phyloP scores from a whole-genome alignment of 2,329 filamentous ascomycete species.

The Zymoseptoria pseudotritici region DNA sequence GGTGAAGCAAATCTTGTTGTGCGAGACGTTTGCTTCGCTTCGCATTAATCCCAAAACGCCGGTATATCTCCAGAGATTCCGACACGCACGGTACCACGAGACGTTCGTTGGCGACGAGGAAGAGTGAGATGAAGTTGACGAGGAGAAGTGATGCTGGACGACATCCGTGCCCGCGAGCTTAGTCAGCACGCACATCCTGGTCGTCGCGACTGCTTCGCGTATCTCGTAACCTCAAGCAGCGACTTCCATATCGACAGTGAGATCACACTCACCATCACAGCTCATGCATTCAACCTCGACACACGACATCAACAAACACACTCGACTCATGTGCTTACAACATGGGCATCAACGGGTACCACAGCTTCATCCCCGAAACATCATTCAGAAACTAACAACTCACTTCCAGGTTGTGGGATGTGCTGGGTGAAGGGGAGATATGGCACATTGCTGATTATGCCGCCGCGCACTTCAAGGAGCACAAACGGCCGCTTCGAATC shows the following conservation, averaged over 20 bases:
- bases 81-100: not conserved
- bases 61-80: not conserved
- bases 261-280: not conserved
- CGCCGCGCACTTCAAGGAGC: conserved; percentile 29
- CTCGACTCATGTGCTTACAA: not conserved
- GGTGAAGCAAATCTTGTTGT: no score
- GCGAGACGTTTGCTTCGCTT: no score
- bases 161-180: not conserved
- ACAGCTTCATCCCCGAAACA: not conserved
- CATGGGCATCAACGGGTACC: conserved; percentile 14
- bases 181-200: not conserved
- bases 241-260: not conserved
- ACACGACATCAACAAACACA: not conserved
- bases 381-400: conserved; percentile 1
- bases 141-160: not conserved
- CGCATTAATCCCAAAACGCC: not conserved
- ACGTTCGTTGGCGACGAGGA: not conserved
- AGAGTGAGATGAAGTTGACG: not conserved
- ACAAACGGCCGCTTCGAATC: conserved; percentile 33
- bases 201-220: not conserved
- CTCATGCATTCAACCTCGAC: not conserved
- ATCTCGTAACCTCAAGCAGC: not conserved
- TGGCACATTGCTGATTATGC: conserved; percentile 32
- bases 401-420: conserved; percentile 29
- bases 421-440: conserved; percentile 32